phyloP scores from a whole-genome alignment of 225 moss, liverwort and hornwort species.

The Pseudisothecium myosuroides region DNA sequence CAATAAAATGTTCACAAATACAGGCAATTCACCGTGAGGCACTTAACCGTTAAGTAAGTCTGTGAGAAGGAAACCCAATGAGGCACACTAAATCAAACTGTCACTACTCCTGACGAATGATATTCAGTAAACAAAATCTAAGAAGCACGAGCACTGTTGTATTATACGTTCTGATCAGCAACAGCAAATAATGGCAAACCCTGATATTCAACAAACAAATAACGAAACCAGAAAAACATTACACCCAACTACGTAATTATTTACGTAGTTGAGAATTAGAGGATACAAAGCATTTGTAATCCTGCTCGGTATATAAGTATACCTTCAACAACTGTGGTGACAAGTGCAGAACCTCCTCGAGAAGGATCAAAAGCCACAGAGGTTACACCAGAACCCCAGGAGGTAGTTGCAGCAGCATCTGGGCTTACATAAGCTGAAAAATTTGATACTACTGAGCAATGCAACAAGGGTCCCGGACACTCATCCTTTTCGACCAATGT shows the following conservation, averaged over 20 bases:
- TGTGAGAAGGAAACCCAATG: background rate
- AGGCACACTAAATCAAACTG: background rate
- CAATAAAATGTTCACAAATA: background rate
- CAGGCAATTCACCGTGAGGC: background rate
- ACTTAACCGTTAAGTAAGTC: background rate
- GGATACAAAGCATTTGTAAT: background rate
- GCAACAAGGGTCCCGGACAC: conserved; percentile 56
- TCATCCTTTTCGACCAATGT: conserved; percentile 52
- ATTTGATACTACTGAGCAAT: conserved; percentile 86
- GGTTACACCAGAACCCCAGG: conserved; percentile 82
- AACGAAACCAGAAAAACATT: background rate
- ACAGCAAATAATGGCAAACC: background rate
- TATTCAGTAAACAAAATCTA: background rate
- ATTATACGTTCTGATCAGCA: background rate
- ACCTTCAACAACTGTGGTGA: conserved; percentile 81
- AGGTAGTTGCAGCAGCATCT: conserved; percentile 60
- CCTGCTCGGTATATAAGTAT: background rate
- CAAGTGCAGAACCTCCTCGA: conserved; percentile 69
- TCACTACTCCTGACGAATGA: background rate
- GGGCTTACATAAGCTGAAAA: conserved; percentile 76
- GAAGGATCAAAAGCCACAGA: conserved; percentile 91
- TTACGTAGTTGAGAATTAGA: background rate
- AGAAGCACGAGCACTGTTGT: background rate
- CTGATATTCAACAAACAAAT: background rate
- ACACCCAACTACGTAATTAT: background rate